Evolutionary conservation across 305 asterid species (phyloP).

Genomic region (Plantago lanceolata): DNA sequence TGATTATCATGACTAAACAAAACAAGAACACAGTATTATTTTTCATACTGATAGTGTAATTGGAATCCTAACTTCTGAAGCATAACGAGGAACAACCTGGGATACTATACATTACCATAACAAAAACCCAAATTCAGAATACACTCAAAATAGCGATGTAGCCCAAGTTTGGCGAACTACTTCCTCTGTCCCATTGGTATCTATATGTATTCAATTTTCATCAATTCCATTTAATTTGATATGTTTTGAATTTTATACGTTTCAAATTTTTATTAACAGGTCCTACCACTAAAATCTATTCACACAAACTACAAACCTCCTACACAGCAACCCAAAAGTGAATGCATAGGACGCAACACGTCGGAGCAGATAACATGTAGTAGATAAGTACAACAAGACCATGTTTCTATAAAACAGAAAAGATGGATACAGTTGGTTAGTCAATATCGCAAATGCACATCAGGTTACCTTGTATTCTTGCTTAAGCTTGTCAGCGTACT

Average conservation of each 20-base stretch:
- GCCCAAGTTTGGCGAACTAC: too few species aligned
- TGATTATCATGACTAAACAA: slow-evolving; percentile 10
- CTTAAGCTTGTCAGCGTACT: slow-evolving; percentile 77
- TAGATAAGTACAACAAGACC: too few species aligned
- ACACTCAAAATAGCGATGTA: neutral
- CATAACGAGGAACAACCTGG: slow-evolving; percentile 1
- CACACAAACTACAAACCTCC: too few species aligned
- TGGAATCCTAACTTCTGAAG: neutral
- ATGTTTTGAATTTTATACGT: too few species aligned
- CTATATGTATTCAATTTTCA: too few species aligned
- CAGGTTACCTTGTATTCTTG: slow-evolving; percentile 58
- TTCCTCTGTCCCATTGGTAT: too few species aligned
- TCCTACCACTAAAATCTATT: too few species aligned
- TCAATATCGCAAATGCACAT: slow-evolving; percentile 3
- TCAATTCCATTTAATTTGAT: too few species aligned
- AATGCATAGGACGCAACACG: too few species aligned
- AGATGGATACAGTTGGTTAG: neutral
- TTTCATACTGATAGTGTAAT: neutral
- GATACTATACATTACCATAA: neutral
- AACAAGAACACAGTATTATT: neutral
- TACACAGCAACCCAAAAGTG: too few species aligned
- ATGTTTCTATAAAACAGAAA: neutral
- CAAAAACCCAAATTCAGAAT: neutral
- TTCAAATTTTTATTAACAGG: too few species aligned
- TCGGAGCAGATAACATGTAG: too few species aligned